Percentiles rank a stretch among this genome's conserved stretches.
Conservation (phyloP, 805 yeast species). For the Candida germanica region DNA sequence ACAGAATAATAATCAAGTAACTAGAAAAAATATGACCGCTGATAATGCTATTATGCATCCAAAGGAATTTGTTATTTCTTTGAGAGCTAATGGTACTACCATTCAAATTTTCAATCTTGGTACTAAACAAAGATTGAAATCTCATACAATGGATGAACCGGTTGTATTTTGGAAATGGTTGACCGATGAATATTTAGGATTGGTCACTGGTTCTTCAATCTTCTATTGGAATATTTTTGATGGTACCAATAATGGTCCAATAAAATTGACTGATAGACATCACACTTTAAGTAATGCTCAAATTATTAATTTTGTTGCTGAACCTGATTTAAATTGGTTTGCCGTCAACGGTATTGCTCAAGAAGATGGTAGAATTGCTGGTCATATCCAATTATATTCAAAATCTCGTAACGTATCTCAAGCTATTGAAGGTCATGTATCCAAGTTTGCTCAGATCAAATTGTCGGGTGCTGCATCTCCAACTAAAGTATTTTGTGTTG, state of each 20-base stretch:
- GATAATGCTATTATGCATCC: conserved; percentile 98
- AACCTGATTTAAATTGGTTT: conserved; percentile 82
- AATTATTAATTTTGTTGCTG: conserved; percentile 85
- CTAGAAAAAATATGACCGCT: conserved; percentile 92
- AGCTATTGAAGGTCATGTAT: conserved; percentile 97
- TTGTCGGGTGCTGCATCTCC: conserved; percentile 70
- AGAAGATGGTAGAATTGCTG: conserved; percentile 90
- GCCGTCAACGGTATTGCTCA: conserved; percentile 94
- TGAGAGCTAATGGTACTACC: conserved; percentile 95
- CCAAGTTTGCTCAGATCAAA: conserved; percentile 74
- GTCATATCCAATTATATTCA: conserved; percentile 91
- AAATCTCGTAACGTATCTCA: conserved; percentile 89
- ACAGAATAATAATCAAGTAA: conserved; percentile 70
- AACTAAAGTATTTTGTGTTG: conserved; percentile 88
- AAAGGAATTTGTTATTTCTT: conserved; percentile 77
- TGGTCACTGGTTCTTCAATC: conserved; percentile 74
- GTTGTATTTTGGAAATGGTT: conserved; percentile 97
- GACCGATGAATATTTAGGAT: conserved; percentile 65
- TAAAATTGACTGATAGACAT: conserved; percentile 78
- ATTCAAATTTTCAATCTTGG: conserved; percentile 90
- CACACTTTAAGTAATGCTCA: conserved; percentile 74
- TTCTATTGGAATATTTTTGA: conserved; percentile 84
- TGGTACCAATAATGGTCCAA: conserved; percentile 75
- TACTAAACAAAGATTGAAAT: conserved; percentile 83
- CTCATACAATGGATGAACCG: conserved; percentile 81